phyloP scores from a whole-genome alignment of 306 rosid genomes.

The Glycine tomentella region DNA sequence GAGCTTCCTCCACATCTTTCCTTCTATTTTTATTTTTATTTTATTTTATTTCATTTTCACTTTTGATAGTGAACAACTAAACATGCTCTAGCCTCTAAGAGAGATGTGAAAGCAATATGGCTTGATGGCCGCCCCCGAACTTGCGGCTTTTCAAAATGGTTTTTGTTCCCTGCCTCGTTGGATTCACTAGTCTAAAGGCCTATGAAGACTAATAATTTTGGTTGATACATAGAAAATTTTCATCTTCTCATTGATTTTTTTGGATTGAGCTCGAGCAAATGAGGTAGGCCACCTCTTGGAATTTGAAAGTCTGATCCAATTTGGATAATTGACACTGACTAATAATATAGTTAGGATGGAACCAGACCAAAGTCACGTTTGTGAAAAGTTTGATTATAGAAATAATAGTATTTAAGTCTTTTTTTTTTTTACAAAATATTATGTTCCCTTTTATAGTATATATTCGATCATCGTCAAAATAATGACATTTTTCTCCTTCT shows the following conservation, averaged over 20 bases:
- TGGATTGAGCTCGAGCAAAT: neutral
- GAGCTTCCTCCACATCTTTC: neutral
- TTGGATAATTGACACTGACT: neutral
- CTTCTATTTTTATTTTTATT: neutral
- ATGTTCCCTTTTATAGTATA: no score
- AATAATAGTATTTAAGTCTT: no score
- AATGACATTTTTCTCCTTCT: no score
- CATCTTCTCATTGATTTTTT: neutral
- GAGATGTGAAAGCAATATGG: conserved; percentile 9
- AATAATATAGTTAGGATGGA: neutral
- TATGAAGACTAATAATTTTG: neutral
- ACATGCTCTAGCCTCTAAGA: neutral
- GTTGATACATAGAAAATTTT: neutral
- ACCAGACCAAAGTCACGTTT: neutral
- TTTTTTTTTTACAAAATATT: no score
- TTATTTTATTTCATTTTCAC: neutral
- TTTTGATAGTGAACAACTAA: neutral
- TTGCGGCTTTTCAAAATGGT: neutral
- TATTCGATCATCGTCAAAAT: no score
- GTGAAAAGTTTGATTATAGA: no score
- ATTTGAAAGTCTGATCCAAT: neutral
- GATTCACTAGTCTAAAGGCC: neutral
- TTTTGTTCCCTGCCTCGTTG: conserved; percentile 24
- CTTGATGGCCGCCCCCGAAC: conserved; percentile 1
- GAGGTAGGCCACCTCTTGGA: neutral